Percentiles rank a stretch among this genome's conserved stretches.
These are phyloP conservation scores for Talaromyces sp. DNA, from an alignment of 2,329 filamentous ascomycete genomes.

Conservation along the genomic window DNA sequence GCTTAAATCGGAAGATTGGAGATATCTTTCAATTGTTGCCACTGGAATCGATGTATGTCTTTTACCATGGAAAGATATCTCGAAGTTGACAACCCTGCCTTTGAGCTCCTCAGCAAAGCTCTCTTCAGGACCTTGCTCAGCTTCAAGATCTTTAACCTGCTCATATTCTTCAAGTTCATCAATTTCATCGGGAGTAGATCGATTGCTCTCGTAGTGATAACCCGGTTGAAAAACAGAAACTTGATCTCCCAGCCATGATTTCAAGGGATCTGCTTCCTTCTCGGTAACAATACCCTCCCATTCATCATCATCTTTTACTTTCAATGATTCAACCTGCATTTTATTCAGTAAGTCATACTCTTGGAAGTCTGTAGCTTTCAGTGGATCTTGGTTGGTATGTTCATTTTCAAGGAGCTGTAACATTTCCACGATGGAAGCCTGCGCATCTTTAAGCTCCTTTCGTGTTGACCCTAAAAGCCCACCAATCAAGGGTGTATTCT, in stretches of 20 bases:
- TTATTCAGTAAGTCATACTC: constrained; percentile 62
- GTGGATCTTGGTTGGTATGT: constrained; percentile 39
- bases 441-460: constrained; percentile 47
- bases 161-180: constrained; percentile 66
- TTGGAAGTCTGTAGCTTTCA: constrained; percentile 60
- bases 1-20: constrained; percentile 60
- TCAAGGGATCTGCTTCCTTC: constrained; percentile 44
- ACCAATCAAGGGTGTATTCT: constrained; percentile 40
- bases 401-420: constrained; percentile 46
- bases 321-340: constrained; percentile 65
- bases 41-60: constrained; percentile 18
- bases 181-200: constrained; percentile 60
- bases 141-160: constrained; percentile 63
- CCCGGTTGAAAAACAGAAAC: constrained; percentile 50
- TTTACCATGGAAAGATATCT: constrained; percentile 43
- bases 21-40: constrained; percentile 39
- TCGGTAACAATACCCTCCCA: constrained; percentile 39
- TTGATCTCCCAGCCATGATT: constrained; percentile 60
- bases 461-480: constrained; percentile 44
- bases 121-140: constrained; percentile 56
- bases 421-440: constrained; percentile 44
- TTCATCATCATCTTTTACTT: constrained; percentile 49
- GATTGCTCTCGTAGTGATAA: constrained; percentile 53
- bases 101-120: constrained; percentile 58
- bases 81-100: constrained; percentile 49